These are phyloP conservation scores for Puccinia hordei DNA, from an alignment of 1,284 basidiomycete species.

Conservation along the genomic window DNA sequence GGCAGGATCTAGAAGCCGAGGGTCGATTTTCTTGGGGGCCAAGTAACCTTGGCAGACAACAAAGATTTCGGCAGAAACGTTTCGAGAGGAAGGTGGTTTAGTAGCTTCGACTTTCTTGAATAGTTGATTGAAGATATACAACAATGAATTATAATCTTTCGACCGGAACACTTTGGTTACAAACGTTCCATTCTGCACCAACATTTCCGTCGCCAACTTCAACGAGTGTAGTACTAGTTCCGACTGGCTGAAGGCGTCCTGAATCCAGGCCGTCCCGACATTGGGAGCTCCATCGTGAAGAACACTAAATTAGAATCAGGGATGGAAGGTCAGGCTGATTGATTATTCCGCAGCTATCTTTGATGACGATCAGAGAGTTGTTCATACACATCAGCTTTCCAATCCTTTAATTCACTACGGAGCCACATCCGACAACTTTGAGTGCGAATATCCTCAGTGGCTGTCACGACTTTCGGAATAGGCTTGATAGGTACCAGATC, in stretches of 20 bases:
- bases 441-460: constrained; percentile 94
- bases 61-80: constrained; percentile 99
- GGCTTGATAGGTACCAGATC: constrained; percentile 96
- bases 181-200: constrained; percentile 89
- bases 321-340: neutral
- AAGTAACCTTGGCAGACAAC: constrained; percentile 96
- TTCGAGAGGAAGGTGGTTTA: constrained; percentile 96
- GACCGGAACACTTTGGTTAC: constrained; percentile 99
- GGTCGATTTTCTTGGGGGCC: constrained; percentile 92
- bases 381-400: constrained; percentile 87
- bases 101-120: constrained; percentile 97
- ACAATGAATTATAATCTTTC: constrained; percentile 96
- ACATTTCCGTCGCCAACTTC: constrained; percentile 94
- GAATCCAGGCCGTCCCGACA: constrained; percentile 98
- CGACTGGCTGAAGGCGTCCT: constrained; percentile 96
- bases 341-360: neutral
- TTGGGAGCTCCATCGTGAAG: constrained; percentile 99
- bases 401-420: constrained; percentile 88
- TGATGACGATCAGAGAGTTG: neutral
- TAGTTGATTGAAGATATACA: constrained; percentile 98
- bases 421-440: constrained; percentile 84
- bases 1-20: constrained; percentile 95
- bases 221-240: constrained; percentile 95
- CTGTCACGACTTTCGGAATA: constrained; percentile 88
- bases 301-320: constrained; percentile 63